Base-by-base conservation (phyloP, 2,329 filamentous ascomycete genomes). In the Esteya vermicola region DNA sequence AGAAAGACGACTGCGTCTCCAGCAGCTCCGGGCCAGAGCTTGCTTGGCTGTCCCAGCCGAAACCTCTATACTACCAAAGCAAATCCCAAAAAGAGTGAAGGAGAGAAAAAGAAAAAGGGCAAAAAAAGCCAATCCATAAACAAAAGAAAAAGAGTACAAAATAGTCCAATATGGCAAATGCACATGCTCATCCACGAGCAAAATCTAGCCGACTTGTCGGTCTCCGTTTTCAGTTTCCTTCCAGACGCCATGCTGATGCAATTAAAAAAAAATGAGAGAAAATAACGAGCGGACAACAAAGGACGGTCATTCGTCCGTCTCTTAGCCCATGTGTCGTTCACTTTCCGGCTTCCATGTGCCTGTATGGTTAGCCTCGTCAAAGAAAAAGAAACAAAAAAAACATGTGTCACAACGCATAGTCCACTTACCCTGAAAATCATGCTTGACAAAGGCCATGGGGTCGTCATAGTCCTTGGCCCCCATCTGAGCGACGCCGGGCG, bases 401-500 rank as follows among this genome's bases (percentile, higher is more conserved):
- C n/a, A n/a, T 36, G 5, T 4, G n/a, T 37, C 20, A 4, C 33
- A 8, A 22, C 9, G 13, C 6, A 5, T n/a, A 12, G 16, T 25
- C 12, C 38, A 58, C 70, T 49, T 64, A 93, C 89, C 91, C 67
- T 93, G 85, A 58, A 98, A 98, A 41, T 86, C 79, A 62, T 98
- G 91, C 63, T 91, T 88, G 45, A 98, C 91, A 66, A 93, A 96
- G 2, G 91, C 91, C 85, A 94, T 89, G 1, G 86, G 85, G 56
- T 96, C 81, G 50, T 95, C 85, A 32, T 78, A 71, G 46, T 93
- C 86, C 52, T 80, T 79, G 34, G 91, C 83, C 12, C 83, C 84
- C 86, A 95, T 96, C 57, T 94, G 86, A 50, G 78, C 74, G 33
- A 96, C 85, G 21, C 91, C 91, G 1, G 91, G 91, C 52, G 86